Base-by-base conservation (phyloP, 163 green algal species). In the Chlorella variabilis region DNA sequence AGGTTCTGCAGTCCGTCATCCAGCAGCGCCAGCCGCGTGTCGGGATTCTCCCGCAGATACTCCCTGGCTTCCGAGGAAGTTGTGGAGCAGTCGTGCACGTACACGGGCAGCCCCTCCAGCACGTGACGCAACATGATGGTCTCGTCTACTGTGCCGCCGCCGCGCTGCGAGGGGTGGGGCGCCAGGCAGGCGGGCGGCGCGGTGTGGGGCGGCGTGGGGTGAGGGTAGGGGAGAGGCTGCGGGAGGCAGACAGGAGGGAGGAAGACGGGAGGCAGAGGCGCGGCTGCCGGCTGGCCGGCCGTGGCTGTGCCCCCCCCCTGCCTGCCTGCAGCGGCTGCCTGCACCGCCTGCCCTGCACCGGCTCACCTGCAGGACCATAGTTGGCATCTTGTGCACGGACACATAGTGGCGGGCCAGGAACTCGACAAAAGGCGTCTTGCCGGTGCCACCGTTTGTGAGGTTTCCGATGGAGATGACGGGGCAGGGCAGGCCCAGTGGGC, bases 351-450 rank as follows among this genome's bases (percentile, higher is more conserved):
- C n/a, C n/a, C n/a, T n/a, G n/a, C n/a, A n/a, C n/a, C n/a, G n/a
- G n/a, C 49, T 21, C 49, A 27, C 75, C 62, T 88, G 83, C 38
- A 90, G 78, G 34, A 90, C 59, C 7, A 89, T 73, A 25, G 61
- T 80, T 4, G 58, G 42, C 77, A 89, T 62, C 21, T 63, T 74
- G 77, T 89, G 86, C 8, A 11, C 25, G 13, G 56, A 42, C 9
- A 27, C 51, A 31, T 86, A 90, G 73, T 87, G 84, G 33, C 84
- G 68, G 2, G 86, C 83, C 36, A 90, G 48, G 45, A 74, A 86
- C 45, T 89, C 78, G 15, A 90, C 86, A 75, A 87, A 87, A 0
- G 86, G 86, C 11, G 86, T 89, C 75, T 90, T 90, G 48, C 86
- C 86, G 3, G 78, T 83, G 31, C 82, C 85, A 21, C 77, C 69